Conservation (phyloP, 1,284 basidiomycete species). For the Sanghuangporus baumii region DNA sequence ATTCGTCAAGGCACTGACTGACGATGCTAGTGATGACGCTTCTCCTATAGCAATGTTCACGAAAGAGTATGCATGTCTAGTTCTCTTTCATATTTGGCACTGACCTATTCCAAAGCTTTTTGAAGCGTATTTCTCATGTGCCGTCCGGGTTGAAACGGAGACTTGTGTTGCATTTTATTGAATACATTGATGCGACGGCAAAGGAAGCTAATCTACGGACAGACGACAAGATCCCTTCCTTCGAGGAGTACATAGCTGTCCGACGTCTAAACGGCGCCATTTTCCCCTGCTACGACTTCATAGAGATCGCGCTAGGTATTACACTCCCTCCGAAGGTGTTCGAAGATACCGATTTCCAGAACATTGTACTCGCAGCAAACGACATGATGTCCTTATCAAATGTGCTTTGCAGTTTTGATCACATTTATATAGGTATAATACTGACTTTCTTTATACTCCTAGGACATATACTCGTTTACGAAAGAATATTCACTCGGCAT, state of each 20-base stretch:
- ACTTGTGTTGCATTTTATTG: constrained; percentile 30
- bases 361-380: constrained; percentile 31
- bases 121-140: constrained; percentile 1
- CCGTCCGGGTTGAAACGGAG: constrained; percentile 20
- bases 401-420: constrained; percentile 24
- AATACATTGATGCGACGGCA: constrained; percentile 33
- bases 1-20: constrained; percentile 47
- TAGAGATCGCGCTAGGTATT: constrained; percentile 33
- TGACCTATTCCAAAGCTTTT: background rate
- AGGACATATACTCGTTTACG: constrained; percentile 41
- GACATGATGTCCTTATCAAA: constrained; percentile 42
- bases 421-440: background rate
- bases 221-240: constrained; percentile 27
- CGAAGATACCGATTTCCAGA: constrained; percentile 30
- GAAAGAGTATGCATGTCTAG: constrained; percentile 2
- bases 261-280: constrained; percentile 37
- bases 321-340: constrained; percentile 37
- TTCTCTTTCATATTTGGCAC: background rate
- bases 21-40: constrained; percentile 46
- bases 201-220: constrained; percentile 33
- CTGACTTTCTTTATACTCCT: background rate
- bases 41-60: constrained; percentile 26
- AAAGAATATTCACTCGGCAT: constrained; percentile 61
- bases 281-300: constrained; percentile 34
- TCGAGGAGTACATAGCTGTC: constrained; percentile 29